Base-by-base conservation (phyloP, 2,329 filamentous ascomycete species). In the Botrytis aclada region DNA sequence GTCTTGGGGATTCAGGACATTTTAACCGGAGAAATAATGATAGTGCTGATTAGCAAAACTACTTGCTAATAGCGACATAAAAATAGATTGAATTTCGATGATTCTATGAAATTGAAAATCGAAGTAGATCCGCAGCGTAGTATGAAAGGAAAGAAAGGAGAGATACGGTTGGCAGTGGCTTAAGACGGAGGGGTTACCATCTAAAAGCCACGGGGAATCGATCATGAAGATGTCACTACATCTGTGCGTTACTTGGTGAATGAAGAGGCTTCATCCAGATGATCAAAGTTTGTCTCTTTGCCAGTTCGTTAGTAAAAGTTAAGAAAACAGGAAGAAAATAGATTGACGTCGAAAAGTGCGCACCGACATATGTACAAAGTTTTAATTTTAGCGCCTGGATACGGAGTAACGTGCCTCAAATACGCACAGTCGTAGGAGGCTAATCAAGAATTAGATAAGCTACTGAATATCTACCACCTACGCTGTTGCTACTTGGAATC, bases 211-310 rank as follows among this genome's bases (percentile, higher is more conserved):
- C 20, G 25, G 25, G 45, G 20, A 56, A 41, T 54, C 45, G 34
- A 67, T 29, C 25, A 41, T 47, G 16, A 22, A 67, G 64, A 67
- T 67, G 64, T 67, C 34, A 67, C 64, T 56, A 67, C 47, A 67
- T 67, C 45, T 54, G 32, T 39, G 14, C 29, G 29, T 51, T 37
- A 37, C 43, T 16, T 34, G 63, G 63, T 34, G 20, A 47, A 37
- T 25, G 32, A 18, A 62, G 25, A 62, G 34, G n/a, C 14, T 41
- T 18, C 16, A 39, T 41, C 22, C 60, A 41, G 37, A 41, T 62
- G 60, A 62, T 62, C 60, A 62, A 62, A 62, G 12, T n/a, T 18
- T n/a, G n/a, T 18, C 25, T 34, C 32, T 29, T 60, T 22, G 20
- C 54, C 56, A 60, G 18, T 34, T 34, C 32, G 22, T 22, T 62